Conservation (phyloP, 768 basidiomycete genomes). For the Cyclocybe cylindracea region DNA sequence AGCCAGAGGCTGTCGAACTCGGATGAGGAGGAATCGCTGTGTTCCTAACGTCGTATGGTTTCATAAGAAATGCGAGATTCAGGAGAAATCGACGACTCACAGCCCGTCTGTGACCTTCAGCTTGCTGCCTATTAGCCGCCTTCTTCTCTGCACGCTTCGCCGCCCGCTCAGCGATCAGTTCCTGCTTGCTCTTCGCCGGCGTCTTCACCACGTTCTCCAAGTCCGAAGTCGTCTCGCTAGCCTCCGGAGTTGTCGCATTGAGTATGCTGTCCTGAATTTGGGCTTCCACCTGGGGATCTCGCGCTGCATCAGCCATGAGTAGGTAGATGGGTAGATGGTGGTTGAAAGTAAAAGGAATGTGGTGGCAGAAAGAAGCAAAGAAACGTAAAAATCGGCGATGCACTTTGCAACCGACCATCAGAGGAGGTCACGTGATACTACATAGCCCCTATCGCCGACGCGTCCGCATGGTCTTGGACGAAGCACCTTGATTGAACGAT, state of each 20-base stretch:
- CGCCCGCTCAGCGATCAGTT: conserved; percentile 21
- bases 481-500: too few relatives aligned
- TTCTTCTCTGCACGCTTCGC: conserved; percentile 22
- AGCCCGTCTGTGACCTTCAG: conserved; percentile 19
- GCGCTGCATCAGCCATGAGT: neutral
- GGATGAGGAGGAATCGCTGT: neutral
- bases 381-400: too few relatives aligned
- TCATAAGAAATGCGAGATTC: neutral
- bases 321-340: neutral
- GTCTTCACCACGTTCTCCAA: conserved; percentile 14
- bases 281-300: neutral
- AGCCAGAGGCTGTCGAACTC: neutral
- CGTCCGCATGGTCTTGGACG: too few relatives aligned
- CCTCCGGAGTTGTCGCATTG: too few relatives aligned
- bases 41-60: conserved; percentile 15
- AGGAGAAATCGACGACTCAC: conserved; percentile 8
- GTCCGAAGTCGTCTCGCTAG: neutral
- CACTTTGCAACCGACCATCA: too few relatives aligned
- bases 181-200: conserved; percentile 18
- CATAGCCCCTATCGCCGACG: too few relatives aligned
- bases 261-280: too few relatives aligned
- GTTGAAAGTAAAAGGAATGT: neutral
- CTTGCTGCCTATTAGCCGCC: conserved; percentile 16
- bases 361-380: neutral
- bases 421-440: too few relatives aligned